Percentiles rank a stretch among this genome's conserved stretches.
These are phyloP conservation scores for Xerocomus potaroensis DNA, from an alignment of 768 basidiomycete species.

Conservation along the genomic window DNA sequence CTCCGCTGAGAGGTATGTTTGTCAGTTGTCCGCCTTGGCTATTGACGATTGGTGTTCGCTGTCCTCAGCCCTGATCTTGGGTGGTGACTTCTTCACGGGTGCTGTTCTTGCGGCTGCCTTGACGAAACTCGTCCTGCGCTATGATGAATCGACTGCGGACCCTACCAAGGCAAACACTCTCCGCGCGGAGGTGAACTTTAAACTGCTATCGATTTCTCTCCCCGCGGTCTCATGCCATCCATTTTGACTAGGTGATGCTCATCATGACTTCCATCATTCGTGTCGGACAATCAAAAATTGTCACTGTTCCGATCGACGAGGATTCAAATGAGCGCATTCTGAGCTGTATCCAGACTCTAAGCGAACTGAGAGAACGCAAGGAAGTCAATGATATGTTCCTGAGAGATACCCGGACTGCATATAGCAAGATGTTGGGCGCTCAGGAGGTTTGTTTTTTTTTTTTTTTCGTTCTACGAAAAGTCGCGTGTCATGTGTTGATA, in stretches of 20 bases:
- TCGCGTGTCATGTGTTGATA: not conserved
- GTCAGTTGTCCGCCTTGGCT: not conserved
- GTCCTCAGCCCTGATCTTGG: conserved; percentile 70
- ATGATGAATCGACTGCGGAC: conserved; percentile 47
- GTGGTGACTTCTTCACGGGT: conserved; percentile 97
- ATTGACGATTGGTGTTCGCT: not conserved
- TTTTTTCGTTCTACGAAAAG: not conserved
- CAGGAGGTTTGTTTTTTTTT: conserved; percentile 63
- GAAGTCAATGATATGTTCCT: conserved; percentile 71
- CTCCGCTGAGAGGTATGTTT: conserved; percentile 73
- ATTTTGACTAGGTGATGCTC: conserved; percentile 70
- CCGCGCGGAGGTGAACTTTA: conserved; percentile 67
- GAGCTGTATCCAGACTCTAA: conserved; percentile 92
- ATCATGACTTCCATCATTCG: conserved; percentile 98
- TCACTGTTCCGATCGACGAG: conserved; percentile 93
- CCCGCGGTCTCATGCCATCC: not conserved
- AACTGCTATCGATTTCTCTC: not conserved
- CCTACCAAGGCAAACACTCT: conserved; percentile 61
- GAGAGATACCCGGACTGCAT: conserved; percentile 86
- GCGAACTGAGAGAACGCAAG: conserved; percentile 60
- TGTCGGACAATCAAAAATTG: conserved; percentile 95
- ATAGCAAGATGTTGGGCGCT: conserved; percentile 90
- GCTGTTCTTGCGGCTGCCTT: conserved; percentile 85
- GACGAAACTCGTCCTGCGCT: conserved; percentile 88
- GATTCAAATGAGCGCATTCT: conserved; percentile 95